These are phyloP conservation scores for Epichloe glyceriae DNA, from an alignment of 2,329 filamentous ascomycete genomes.

Conservation along the genomic window DNA sequence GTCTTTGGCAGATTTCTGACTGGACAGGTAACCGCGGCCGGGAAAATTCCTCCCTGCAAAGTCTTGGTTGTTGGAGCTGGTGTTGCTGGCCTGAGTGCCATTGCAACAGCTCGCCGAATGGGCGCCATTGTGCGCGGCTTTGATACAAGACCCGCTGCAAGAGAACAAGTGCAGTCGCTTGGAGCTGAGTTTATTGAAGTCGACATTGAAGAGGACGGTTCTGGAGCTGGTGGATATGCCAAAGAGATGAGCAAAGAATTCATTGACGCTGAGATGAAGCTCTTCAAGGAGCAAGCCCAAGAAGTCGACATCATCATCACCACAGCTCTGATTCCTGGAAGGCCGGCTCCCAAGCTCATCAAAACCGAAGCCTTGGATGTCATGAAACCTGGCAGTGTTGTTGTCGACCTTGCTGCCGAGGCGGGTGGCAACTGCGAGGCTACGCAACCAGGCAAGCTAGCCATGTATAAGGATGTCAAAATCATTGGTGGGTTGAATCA, in stretches of 20 bases:
- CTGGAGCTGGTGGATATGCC: conserved; percentile 74
- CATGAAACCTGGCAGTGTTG: conserved; percentile 82
- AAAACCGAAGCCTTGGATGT: conserved; percentile 66
- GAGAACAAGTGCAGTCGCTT: conserved; percentile 81
- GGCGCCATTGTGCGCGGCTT: conserved; percentile 85
- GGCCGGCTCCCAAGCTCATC: conserved; percentile 70
- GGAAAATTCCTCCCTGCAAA: conserved; percentile 82
- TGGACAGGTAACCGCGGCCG: conserved; percentile 80
- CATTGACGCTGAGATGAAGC: conserved; percentile 82
- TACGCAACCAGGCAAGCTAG: conserved; percentile 59
- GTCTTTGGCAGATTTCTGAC: conserved; percentile 80
- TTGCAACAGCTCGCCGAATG: conserved; percentile 73
- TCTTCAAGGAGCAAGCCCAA: conserved; percentile 75
- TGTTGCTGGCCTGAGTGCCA: conserved; percentile 78
- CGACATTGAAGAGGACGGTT: conserved; percentile 70
- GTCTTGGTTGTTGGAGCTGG: conserved; percentile 83
- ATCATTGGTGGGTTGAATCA: conserved; percentile 52
- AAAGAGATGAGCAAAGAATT: conserved; percentile 94
- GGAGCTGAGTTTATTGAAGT: conserved; percentile 87
- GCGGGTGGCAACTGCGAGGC: conserved; percentile 80
- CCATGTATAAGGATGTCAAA: conserved; percentile 64
- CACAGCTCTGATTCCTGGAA: conserved; percentile 80
- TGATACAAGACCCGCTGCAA: conserved; percentile 75
- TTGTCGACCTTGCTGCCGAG: conserved; percentile 81
- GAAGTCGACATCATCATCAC: conserved; percentile 91